phyloP scores from a whole-genome alignment of 169 alveolate species.

The Toxoplasma gondii region DNA sequence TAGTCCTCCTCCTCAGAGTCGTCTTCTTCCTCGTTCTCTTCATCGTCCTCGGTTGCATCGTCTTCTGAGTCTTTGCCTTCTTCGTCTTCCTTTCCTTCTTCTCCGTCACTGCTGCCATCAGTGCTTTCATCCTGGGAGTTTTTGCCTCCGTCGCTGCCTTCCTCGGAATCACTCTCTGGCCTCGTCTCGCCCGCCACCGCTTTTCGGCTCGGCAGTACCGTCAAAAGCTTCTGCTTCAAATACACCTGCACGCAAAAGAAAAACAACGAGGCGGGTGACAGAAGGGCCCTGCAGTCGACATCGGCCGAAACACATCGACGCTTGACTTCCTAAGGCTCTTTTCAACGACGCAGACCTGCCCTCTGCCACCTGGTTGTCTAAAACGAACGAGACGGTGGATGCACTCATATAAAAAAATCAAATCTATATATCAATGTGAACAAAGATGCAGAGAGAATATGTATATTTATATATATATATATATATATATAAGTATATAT shows the following conservation, averaged over 20 bases:
- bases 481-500: too few species aligned
- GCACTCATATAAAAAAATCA: too few species aligned
- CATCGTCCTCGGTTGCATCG: neutral
- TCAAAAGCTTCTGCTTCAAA: slow-evolving; percentile 54
- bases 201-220: neutral
- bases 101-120: neutral
- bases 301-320: too few species aligned
- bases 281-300: too few species aligned
- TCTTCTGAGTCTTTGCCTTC: neutral
- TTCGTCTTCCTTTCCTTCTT: neutral
- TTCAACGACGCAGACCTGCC: too few species aligned
- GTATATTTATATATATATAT: too few species aligned
- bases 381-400: too few species aligned
- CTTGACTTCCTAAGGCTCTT: too few species aligned
- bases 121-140: too few species aligned
- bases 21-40: neutral
- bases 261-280: neutral
- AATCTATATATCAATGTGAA: too few species aligned
- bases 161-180: neutral
- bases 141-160: neutral
- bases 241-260: slow-evolving; percentile 48
- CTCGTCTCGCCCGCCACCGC: neutral
- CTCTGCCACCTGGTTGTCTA: too few species aligned
- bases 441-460: too few species aligned
- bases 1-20: neutral